phyloP scores from a whole-genome alignment of 805 yeast genomes.

The Starmerella cellae region DNA sequence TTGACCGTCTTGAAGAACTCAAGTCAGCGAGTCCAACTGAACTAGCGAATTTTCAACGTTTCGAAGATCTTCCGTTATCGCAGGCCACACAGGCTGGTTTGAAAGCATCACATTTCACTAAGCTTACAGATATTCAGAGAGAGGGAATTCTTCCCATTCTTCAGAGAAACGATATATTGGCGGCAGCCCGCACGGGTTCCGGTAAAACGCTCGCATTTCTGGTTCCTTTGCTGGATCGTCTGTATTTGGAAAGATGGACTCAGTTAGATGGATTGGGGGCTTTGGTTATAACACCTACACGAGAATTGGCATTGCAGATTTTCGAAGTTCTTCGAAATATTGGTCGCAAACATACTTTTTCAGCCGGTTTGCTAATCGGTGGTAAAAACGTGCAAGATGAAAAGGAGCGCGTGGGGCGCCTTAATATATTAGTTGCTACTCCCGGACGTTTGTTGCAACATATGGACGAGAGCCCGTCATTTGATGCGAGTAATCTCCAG shows the following conservation, averaged over 20 bases:
- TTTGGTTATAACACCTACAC: slow-evolving; percentile 75
- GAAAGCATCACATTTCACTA: slow-evolving; percentile 60
- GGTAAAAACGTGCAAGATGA: slow-evolving; percentile 81
- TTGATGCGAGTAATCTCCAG: slow-evolving; percentile 63
- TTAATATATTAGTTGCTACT: slow-evolving; percentile 78
- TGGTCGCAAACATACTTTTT: slow-evolving; percentile 59
- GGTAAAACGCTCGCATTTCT: slow-evolving; percentile 84
- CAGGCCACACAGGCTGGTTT: slow-evolving; percentile 54
- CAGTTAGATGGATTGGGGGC: slow-evolving; percentile 84
- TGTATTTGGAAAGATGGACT: slow-evolving; percentile 59
- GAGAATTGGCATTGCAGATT: slow-evolving; percentile 82
- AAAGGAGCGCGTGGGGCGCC: slow-evolving; percentile 59
- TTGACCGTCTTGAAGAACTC: slow-evolving; percentile 8
- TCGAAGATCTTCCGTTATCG: slow-evolving; percentile 68
- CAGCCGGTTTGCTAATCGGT: slow-evolving; percentile 87
- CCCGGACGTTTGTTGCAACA: slow-evolving; percentile 88
- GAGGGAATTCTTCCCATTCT: slow-evolving; percentile 63
- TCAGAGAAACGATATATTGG: slow-evolving; percentile 67
- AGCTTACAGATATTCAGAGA: slow-evolving; percentile 76
- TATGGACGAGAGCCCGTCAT: slow-evolving; percentile 74
- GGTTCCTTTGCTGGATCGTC: slow-evolving; percentile 53
- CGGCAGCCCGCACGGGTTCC: slow-evolving; percentile 81
- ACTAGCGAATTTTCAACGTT: slow-evolving; percentile 34
- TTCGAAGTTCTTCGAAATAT: slow-evolving; percentile 76
- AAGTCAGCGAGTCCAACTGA: slow-evolving; percentile 1